These are phyloP conservation scores for Cercospora sp. DNA, from an alignment of 2,329 filamentous ascomycete genomes.

Conservation along the genomic window DNA sequence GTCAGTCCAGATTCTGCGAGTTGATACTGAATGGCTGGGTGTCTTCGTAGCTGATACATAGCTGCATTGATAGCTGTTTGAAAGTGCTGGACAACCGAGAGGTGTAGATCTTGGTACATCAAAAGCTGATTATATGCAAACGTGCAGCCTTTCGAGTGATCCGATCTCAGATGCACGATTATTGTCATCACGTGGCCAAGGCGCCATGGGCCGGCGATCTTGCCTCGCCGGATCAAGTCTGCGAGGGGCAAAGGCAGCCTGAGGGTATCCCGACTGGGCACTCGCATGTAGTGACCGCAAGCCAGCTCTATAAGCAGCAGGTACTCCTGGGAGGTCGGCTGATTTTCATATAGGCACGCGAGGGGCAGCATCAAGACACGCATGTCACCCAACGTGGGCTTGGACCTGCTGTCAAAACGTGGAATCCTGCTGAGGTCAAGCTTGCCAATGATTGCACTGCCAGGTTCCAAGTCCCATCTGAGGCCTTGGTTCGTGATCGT, in stretches of 20 bases:
- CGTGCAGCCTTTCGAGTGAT: background rate
- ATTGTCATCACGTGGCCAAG: background rate
- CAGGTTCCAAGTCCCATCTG: background rate
- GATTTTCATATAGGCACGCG: background rate
- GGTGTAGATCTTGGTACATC: background rate
- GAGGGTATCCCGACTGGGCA: background rate
- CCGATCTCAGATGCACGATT: background rate
- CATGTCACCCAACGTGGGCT: background rate
- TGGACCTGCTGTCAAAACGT: background rate
- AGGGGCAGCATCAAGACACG: background rate
- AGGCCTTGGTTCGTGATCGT: conserved; percentile 1
- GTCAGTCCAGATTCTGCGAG: background rate
- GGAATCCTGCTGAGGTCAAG: background rate
- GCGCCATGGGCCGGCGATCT: background rate
- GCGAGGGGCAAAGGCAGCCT: background rate
- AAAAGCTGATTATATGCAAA: background rate
- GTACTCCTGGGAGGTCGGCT: background rate
- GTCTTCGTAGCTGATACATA: background rate
- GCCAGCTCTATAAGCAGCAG: background rate
- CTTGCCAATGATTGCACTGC: background rate
- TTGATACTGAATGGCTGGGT: background rate
- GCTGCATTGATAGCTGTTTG: background rate
- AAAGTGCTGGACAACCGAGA: background rate
- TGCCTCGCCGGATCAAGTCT: background rate
- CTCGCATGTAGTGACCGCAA: conserved; percentile 1